Evolutionary conservation across 345 rosid species (phyloP), one percentile per base, ranked within the genome.

Genomic region (Euclidium syriacum): DNA sequence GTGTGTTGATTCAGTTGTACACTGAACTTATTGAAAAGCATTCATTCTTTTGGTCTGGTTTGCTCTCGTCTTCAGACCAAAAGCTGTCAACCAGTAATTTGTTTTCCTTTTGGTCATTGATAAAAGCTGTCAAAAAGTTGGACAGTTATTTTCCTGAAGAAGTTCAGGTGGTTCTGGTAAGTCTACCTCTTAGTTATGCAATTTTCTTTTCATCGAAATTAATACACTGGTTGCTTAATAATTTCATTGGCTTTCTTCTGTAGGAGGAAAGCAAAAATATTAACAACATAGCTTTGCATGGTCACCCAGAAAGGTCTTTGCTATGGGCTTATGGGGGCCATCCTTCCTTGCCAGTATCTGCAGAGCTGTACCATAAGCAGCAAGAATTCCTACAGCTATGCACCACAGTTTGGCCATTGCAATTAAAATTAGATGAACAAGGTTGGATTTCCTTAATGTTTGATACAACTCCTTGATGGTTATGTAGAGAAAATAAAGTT

Each of bases 251-350:
- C 23, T 52, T 69, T 63, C 54, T 46, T 70, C 36, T 65, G 48
- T 52, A 84, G 85, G 70, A 71, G 79, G 84, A 68, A 65, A 77
- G 77, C 69, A 75, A 72, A 73, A 77, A 77, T 73, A 71, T 83
- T 16, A 79, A 68, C 70, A 61, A 75, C 64, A 60, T 64, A 59
- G 79, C 80, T 57, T 55, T 71, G 73, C 71, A 46, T 65, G 75
- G 77, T 32, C 52, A 43, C 40, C 69, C 85, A 14, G 79, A 82
- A 58, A 88, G 71, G 77, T 81, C 94, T 40, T 75, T 89, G 79
- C 83, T 92, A 27, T 92, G 96, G 98, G 74, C 80, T 74, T 75
- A 84, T 70, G 96, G 95, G 19, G 98, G 98, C 58, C 98, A 89
- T 78, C 97, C 98, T 23, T 69, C 76, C 52, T 64, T 80, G 50